These are phyloP conservation scores for Carex littledalei DNA, from an alignment of 176 grass and related monocot species.

Conservation along the genomic window DNA sequence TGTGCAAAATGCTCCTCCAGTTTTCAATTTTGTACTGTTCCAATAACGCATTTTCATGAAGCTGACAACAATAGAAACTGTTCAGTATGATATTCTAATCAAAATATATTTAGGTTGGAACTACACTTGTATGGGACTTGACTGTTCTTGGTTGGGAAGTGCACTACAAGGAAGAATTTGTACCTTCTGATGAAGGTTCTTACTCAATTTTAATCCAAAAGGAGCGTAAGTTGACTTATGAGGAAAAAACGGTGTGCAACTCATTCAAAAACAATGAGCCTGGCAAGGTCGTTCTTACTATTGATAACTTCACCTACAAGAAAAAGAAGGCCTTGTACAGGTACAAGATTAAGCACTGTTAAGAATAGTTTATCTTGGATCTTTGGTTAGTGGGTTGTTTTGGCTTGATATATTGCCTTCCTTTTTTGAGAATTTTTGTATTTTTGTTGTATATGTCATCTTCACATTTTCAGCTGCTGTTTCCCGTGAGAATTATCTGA, in stretches of 20 bases:
- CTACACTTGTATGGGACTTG: constrained; percentile 67
- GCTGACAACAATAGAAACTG: not conserved
- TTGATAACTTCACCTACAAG: constrained; percentile 58
- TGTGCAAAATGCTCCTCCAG: not conserved
- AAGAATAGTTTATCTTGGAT: not conserved
- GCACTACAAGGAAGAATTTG: constrained; percentile 94
- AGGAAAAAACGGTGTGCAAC: constrained; percentile 64
- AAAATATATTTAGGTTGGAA: constrained; percentile 37
- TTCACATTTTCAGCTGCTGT: not conserved
- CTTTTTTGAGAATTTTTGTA: not conserved
- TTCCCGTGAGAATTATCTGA: not conserved
- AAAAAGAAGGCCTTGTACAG: constrained; percentile 85
- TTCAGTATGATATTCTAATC: not conserved
- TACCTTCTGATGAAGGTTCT: constrained; percentile 68
- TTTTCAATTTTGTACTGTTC: not conserved
- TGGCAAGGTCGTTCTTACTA: constrained; percentile 73
- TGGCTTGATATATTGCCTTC: not conserved
- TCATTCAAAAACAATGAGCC: constrained; percentile 65
- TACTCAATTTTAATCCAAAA: constrained; percentile 85
- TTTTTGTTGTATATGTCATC: not conserved
- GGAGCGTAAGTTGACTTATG: constrained; percentile 50
- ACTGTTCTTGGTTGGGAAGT: constrained; percentile 93
- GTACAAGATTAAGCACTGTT: constrained; percentile 58
- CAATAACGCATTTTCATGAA: not conserved
- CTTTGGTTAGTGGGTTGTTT: not conserved